Conservation (phyloP, 1,284 basidiomycete species). For the Porphyrellus sp. region DNA sequence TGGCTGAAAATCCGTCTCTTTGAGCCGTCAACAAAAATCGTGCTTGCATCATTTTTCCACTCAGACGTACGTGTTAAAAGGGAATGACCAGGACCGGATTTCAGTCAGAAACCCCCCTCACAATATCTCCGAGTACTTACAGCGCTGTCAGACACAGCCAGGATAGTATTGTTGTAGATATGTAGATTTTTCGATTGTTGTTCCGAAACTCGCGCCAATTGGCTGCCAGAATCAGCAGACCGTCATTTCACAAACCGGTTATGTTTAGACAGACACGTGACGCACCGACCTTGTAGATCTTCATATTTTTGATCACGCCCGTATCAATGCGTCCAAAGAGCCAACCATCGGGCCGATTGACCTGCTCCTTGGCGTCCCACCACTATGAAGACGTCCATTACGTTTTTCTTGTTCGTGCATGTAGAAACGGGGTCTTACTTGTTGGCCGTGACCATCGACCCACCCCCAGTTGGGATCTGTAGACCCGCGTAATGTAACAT, state of each 20-base stretch:
- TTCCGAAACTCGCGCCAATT: neutral
- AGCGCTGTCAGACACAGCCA: no score
- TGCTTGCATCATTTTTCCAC: neutral
- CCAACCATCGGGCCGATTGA: no score
- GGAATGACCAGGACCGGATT: neutral
- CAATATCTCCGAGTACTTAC: neutral
- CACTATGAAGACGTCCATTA: neutral
- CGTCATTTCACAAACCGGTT: neutral
- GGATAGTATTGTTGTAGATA: neutral
- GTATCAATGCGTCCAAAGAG: no score
- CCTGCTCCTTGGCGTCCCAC: neutral
- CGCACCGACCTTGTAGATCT: neutral
- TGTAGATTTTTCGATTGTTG: neutral
- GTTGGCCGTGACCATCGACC: constrained; percentile 60
- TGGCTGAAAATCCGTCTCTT: constrained; percentile 25
- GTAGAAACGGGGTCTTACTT: constrained; percentile 33
- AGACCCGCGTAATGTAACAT: constrained; percentile 55
- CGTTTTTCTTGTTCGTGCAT: neutral
- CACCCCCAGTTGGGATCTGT: constrained; percentile 49
- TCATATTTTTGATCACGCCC: no score
- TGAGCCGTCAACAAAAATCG: no score
- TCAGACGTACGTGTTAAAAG: neutral
- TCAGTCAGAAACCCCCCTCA: neutral
- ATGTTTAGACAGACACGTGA: no score
- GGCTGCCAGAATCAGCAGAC: neutral